Evolutionary conservation across 177 flowering plant genomes (phyloP).

Genomic region (Vitis hybrid): DNA sequence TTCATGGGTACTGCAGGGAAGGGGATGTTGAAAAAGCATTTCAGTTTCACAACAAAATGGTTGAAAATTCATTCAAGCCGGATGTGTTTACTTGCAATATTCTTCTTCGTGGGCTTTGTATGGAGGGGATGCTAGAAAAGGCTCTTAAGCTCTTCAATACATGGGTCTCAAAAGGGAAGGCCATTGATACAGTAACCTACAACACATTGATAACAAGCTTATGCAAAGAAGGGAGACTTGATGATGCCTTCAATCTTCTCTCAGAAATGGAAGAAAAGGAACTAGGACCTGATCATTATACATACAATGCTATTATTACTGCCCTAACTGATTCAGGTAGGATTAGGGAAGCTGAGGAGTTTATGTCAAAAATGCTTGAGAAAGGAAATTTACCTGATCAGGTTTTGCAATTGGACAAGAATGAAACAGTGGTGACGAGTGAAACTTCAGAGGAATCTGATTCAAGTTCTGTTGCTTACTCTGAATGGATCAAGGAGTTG

Average conservation of each 20-base stretch:
- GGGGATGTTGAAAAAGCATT: conserved; percentile 76
- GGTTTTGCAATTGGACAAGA: conserved; percentile 15
- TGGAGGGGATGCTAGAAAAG: conserved; percentile 64
- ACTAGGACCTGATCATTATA: conserved; percentile 53
- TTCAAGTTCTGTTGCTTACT: conserved; percentile 34
- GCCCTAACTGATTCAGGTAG: conserved; percentile 59
- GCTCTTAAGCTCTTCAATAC: conserved; percentile 68
- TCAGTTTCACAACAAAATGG: conserved; percentile 73
- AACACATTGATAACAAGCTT: conserved; percentile 62
- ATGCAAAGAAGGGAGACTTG: conserved; percentile 59
- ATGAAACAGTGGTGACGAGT: conserved; percentile 12
- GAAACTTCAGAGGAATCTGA: conserved; percentile 28
- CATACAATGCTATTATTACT: conserved; percentile 44
- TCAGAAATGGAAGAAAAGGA: conserved; percentile 62
- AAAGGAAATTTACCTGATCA: conserved; percentile 25
- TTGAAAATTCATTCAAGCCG: conserved; percentile 70
- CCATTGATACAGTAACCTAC: conserved; percentile 59
- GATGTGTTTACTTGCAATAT: conserved; percentile 67
- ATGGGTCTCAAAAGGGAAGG: conserved; percentile 65
- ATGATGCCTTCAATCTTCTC: conserved; percentile 53
- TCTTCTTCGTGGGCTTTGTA: conserved; percentile 73
- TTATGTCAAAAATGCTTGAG: conserved; percentile 42
- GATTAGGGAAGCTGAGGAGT: conserved; percentile 51
- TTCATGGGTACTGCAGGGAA: conserved; percentile 73
- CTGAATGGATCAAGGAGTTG: conserved; percentile 53